A percentile compares a stretch with the other conserved stretches of the same genome.
Conservation (phyloP, 108 stramenopile genomes). For the Halocafeteria seosinensis region DNA sequence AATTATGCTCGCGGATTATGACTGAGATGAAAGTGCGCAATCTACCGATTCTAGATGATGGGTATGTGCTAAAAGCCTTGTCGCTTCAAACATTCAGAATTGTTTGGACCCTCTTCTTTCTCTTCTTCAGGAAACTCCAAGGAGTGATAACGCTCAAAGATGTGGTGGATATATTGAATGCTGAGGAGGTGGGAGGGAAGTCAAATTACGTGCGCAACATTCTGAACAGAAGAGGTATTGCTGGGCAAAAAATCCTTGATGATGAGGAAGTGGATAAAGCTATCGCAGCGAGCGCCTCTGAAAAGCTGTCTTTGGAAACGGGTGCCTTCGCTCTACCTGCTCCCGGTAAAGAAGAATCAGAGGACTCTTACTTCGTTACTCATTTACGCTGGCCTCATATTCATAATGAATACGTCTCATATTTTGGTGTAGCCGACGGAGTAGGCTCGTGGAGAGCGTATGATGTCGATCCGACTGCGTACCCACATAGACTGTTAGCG, state of each 20-base stretch:
- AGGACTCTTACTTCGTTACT: constrained; percentile 20
- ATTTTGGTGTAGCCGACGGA: constrained; percentile 32
- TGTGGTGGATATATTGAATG: neutral
- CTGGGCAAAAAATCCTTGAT: neutral
- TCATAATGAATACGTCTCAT: constrained; percentile 4
- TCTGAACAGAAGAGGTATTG: neutral
- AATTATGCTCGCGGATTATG: neutral
- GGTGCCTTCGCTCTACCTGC: neutral
- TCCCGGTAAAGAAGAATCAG: neutral
- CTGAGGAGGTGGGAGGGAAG: neutral
- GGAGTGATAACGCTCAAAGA: constrained; percentile 3
- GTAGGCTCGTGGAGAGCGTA: constrained; percentile 25
- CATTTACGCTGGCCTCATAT: constrained; percentile 11
- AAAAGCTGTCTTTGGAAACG: neutral
- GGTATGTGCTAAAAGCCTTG: neutral
- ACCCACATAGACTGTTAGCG: neutral
- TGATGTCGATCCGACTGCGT: neutral
- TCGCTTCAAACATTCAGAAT: no score
- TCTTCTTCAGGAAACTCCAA: neutral
- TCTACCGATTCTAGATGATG: neutral
- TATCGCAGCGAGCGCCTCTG: neutral
- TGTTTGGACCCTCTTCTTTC: no score
- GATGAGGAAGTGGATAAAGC: neutral
- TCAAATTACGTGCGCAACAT: neutral
- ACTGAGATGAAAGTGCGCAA: neutral